These are phyloP conservation scores for Dactylonectria estremocensis DNA, from an alignment of 2,329 filamentous ascomycete genomes.

Conservation along the genomic window DNA sequence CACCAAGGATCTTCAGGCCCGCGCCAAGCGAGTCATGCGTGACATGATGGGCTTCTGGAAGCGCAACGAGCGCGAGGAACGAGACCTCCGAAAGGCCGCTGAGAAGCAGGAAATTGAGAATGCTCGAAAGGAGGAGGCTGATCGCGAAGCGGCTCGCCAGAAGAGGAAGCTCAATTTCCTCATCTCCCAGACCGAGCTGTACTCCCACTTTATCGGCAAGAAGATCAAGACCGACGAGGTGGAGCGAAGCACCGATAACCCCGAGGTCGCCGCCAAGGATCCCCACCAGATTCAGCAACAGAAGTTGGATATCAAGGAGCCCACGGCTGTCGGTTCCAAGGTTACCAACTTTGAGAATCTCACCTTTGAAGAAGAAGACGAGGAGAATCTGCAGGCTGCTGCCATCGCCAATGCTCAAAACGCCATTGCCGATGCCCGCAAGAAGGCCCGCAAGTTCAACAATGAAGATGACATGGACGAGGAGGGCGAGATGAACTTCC, in stretches of 20 bases:
- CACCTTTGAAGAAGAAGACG: conserved; percentile 96
- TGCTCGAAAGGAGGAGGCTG: conserved; percentile 95
- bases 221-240: conserved; percentile 99
- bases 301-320: conserved; percentile 66
- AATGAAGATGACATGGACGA: conserved; percentile 83
- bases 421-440: conserved; percentile 93
- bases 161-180: conserved; percentile 99
- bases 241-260: conserved; percentile 89
- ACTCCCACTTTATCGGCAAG: conserved; percentile 99
- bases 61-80: conserved; percentile 96
- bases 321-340: conserved; percentile 73
- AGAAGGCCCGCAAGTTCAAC: conserved; percentile 95
- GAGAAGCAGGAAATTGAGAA: conserved; percentile 97
- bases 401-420: conserved; percentile 97
- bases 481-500: conserved; percentile 99
- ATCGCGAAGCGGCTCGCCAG: conserved; percentile 96
- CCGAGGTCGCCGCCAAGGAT: conserved; percentile 74
- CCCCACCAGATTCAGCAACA: conserved; percentile 58
- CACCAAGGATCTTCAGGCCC: conserved; percentile 95
- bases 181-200: conserved; percentile 98
- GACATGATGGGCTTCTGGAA: conserved; percentile 99
- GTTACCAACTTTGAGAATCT: conserved; percentile 96
- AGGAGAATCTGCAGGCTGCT: conserved; percentile 83
- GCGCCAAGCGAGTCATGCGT: conserved; percentile 97
- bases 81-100: conserved; percentile 92